Conservation (phyloP, 1,139 yeast species). For the Candida sp. region DNA sequence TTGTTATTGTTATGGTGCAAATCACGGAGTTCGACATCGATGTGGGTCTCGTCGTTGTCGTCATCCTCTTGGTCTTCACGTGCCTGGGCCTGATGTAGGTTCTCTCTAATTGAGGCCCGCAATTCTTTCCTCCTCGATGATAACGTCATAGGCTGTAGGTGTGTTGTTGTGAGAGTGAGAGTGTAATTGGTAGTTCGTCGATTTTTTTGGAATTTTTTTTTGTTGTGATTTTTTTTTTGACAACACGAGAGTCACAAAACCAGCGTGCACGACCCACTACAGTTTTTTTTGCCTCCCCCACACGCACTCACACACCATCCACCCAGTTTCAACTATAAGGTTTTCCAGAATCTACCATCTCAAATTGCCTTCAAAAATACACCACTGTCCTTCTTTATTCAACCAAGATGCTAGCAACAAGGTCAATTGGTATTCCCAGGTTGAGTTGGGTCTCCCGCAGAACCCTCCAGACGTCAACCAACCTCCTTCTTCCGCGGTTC, state of each 20-base stretch:
- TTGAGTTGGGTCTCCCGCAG: background rate
- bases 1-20: background rate
- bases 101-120: conserved; percentile 15
- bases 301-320: background rate
- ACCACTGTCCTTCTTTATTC: background rate
- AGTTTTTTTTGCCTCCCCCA: background rate
- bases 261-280: background rate
- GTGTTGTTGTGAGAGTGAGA: background rate
- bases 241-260: background rate
- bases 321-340: too few species aligned
- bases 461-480: background rate
- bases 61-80: conserved; percentile 5
- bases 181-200: conserved; percentile 3
- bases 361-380: background rate
- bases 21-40: conserved; percentile 6
- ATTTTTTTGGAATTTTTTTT: conserved; percentile 1
- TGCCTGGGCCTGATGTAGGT: conserved; percentile 10
- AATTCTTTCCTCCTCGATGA: conserved; percentile 17
- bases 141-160: conserved; percentile 10
- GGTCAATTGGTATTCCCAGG: too few species aligned
- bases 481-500: conserved; percentile 3
- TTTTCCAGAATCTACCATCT: conserved; percentile 4
- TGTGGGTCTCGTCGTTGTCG: conserved; percentile 1
- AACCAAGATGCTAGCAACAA: background rate
- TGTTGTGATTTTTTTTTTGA: background rate